These are phyloP conservation scores for Diplodia scrobiculata DNA, from an alignment of 2,329 filamentous ascomycete species.

Conservation along the genomic window DNA sequence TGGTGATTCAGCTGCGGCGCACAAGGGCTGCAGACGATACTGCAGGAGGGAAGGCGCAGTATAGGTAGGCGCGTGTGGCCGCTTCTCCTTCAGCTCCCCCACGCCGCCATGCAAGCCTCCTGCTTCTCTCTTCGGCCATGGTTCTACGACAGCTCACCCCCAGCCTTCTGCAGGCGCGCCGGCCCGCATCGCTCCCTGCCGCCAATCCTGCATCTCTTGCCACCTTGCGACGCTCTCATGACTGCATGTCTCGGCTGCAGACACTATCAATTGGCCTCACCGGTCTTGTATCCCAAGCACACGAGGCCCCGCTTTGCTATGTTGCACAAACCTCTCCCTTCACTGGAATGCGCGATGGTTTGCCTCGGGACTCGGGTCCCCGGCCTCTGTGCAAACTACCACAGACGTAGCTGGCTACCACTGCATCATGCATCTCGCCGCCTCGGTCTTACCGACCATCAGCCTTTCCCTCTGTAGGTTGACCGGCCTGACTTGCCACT, in stretches of 20 bases:
- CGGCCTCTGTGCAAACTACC: neutral
- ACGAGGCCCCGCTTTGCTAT: constrained; percentile 1
- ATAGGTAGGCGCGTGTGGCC: neutral
- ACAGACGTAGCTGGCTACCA: neutral
- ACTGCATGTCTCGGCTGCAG: too few species aligned
- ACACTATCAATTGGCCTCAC: neutral
- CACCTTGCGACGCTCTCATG: too few species aligned
- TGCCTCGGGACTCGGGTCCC: neutral
- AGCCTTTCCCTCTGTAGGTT: neutral
- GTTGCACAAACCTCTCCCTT: neutral
- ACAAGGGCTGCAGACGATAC: too few species aligned
- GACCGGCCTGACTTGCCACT: neutral
- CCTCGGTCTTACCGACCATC: constrained; percentile 4
- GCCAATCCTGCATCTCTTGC: neutral
- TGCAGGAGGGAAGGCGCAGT: neutral
- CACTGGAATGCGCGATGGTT: neutral
- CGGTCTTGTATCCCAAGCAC: neutral
- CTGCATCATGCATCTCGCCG: constrained; percentile 11
- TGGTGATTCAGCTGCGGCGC: neutral
- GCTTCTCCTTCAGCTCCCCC: neutral
- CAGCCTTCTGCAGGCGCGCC: neutral
- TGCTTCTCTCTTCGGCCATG: neutral
- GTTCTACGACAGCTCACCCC: neutral
- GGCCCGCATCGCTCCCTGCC: neutral
- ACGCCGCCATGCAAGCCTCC: too few species aligned